Percentiles rank a stretch among this genome's conserved stretches.
These are phyloP conservation scores for Fusarium armeniacum DNA, from an alignment of 2,329 filamentous ascomycete species.

Conservation along the genomic window DNA sequence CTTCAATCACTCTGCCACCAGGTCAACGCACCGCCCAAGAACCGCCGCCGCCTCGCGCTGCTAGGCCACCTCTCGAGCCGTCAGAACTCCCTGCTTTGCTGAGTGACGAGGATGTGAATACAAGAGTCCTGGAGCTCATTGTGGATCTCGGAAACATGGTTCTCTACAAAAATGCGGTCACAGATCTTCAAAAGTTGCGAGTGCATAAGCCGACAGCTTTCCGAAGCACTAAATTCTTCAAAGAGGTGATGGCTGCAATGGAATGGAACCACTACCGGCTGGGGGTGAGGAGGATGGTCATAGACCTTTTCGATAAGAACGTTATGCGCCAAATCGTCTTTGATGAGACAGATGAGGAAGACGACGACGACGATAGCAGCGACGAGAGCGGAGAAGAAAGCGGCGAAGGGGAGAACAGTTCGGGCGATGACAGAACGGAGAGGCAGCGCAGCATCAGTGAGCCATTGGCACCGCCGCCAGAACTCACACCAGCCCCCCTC, in stretches of 20 bases:
- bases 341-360: constrained; percentile 62
- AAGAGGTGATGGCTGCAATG: constrained; percentile 85
- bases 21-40: constrained; percentile 67
- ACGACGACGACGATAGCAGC: constrained; percentile 72
- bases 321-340: constrained; percentile 89
- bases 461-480: constrained; percentile 55
- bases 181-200: constrained; percentile 85
- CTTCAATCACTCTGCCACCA: constrained; percentile 62
- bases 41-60: constrained; percentile 59
- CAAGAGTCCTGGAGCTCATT: constrained; percentile 86
- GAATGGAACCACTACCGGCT: constrained; percentile 92
- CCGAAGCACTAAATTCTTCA: constrained; percentile 81
- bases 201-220: constrained; percentile 81
- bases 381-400: constrained; percentile 48
- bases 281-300: constrained; percentile 87
- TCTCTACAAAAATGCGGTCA: constrained; percentile 86
- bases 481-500: constrained; percentile 55
- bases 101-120: constrained; percentile 75
- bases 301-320: constrained; percentile 93
- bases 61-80: constrained; percentile 60
- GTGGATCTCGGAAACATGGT: constrained; percentile 94
- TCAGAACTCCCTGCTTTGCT: constrained; percentile 61
- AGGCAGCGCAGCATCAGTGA: constrained; percentile 69
- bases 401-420: constrained; percentile 63
- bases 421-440: constrained; percentile 68